Evolutionary conservation across 495 filamentous ascomycete species (phyloP).

Genomic region (Podospora bellae-mahoneyi): DNA sequence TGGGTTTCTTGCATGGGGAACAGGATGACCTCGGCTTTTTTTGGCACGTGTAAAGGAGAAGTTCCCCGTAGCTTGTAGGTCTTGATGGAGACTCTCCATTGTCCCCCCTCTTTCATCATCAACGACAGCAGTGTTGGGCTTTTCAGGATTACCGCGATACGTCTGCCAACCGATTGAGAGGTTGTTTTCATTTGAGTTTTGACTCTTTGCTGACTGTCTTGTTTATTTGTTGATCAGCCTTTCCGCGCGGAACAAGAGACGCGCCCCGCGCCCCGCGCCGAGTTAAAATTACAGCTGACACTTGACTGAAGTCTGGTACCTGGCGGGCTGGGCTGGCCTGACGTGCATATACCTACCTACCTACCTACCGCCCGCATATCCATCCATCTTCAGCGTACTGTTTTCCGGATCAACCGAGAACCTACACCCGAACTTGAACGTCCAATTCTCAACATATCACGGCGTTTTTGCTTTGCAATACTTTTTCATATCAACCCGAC

Average conservation of each 20-base stretch:
- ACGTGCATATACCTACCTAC: background rate
- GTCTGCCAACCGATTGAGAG: background rate
- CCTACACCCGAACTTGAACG: background rate
- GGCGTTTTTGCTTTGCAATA: background rate
- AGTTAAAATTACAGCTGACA: background rate
- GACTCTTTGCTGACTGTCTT: background rate
- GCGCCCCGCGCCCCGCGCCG: too few relatives aligned
- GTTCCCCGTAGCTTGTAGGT: background rate
- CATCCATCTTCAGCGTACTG: background rate
- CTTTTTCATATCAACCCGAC: too few relatives aligned
- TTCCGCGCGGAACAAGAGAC: background rate
- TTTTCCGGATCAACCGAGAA: background rate
- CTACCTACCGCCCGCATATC: background rate
- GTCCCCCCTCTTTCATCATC: background rate
- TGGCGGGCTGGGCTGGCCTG: background rate
- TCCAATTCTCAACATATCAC: background rate
- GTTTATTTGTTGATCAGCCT: background rate
- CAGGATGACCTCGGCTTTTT: background rate
- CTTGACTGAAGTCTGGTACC: background rate
- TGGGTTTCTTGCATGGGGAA: background rate
- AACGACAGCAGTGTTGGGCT: background rate
- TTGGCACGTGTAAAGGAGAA: background rate
- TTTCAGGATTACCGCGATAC: background rate
- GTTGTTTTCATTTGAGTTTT: background rate
- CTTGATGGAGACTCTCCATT: background rate